Conservation (phyloP, 2,329 filamentous ascomycete genomes). For the Fusarium secorum region DNA sequence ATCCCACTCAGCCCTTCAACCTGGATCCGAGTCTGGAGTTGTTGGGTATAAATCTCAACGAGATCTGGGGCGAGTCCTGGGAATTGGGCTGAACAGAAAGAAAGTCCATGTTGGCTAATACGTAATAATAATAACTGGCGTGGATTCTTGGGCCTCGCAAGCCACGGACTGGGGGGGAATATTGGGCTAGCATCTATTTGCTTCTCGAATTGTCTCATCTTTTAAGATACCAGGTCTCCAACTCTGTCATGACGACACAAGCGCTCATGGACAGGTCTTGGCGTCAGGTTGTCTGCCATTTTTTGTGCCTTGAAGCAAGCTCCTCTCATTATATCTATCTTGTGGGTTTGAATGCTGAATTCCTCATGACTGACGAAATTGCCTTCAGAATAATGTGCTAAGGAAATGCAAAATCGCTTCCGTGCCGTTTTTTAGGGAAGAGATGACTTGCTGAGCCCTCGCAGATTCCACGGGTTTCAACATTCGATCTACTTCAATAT, state of each 20-base stretch:
- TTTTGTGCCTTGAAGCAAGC: constrained; percentile 24
- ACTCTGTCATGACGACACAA: constrained; percentile 32
- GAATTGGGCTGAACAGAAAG: constrained; percentile 47
- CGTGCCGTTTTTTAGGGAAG: not conserved
- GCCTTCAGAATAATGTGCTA: constrained; percentile 9
- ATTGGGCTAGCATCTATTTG: constrained; percentile 9
- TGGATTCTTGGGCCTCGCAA: constrained; percentile 12
- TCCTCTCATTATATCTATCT: constrained; percentile 3
- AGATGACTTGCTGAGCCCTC: constrained; percentile 18
- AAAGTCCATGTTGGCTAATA: constrained; percentile 16
- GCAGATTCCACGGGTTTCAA: constrained; percentile 2
- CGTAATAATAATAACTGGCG: constrained; percentile 38
- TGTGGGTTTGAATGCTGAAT: constrained; percentile 34
- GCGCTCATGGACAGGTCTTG: constrained; percentile 17
- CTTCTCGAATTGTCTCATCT: constrained; percentile 11
- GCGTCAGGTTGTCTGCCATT: constrained; percentile 7
- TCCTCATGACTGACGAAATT: constrained; percentile 21
- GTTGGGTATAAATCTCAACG: constrained; percentile 62
- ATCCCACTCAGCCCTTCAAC: constrained; percentile 53
- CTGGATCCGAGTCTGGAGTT: constrained; percentile 63
- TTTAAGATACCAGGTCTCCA: constrained; percentile 35
- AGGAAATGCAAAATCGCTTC: constrained; percentile 5
- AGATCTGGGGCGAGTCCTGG: constrained; percentile 63
- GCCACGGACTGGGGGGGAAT: not conserved
- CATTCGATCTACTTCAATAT: not conserved